Percentiles rank a stretch among this genome's conserved stretches.
These are phyloP conservation scores for Aspergillus phoenicis DNA, from an alignment of 2,329 filamentous ascomycete genomes.

Conservation along the genomic window DNA sequence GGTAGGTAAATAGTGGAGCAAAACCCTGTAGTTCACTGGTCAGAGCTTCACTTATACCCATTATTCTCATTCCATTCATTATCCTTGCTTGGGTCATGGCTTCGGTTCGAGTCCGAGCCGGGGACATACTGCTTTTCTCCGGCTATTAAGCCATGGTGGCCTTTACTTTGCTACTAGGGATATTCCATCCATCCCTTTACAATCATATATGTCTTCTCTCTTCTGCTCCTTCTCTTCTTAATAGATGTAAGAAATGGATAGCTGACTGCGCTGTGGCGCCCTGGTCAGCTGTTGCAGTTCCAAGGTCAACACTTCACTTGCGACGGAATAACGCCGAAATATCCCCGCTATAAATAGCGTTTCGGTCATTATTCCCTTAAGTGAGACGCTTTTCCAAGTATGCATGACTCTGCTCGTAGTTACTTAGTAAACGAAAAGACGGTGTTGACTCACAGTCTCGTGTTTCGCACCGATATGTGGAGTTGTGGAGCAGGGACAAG, in stretches of 20 bases:
- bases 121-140: not conserved
- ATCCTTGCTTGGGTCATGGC: not conserved
- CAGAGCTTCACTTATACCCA: not conserved
- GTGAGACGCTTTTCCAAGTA: too few species aligned
- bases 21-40: not conserved
- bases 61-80: not conserved
- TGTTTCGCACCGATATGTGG: conserved; percentile 2
- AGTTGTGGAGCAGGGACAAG: conserved; percentile 2
- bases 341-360: not conserved
- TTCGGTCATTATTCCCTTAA: not conserved
- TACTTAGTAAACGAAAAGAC: not conserved
- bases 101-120: not conserved
- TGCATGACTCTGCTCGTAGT: not conserved
- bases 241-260: too few species aligned
- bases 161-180: not conserved
- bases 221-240: too few species aligned
- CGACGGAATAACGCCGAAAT: too few species aligned
- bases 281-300: too few species aligned
- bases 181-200: not conserved
- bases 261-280: too few species aligned
- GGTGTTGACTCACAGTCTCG: not conserved
- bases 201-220: not conserved
- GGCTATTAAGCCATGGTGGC: not conserved
- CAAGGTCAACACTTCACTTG: too few species aligned
- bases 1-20: too few species aligned